Percentiles rank a stretch among this genome's conserved stretches.
These are phyloP conservation scores for Arachis stenosperma DNA, from an alignment of 306 rosid species.

Conservation along the genomic window DNA sequence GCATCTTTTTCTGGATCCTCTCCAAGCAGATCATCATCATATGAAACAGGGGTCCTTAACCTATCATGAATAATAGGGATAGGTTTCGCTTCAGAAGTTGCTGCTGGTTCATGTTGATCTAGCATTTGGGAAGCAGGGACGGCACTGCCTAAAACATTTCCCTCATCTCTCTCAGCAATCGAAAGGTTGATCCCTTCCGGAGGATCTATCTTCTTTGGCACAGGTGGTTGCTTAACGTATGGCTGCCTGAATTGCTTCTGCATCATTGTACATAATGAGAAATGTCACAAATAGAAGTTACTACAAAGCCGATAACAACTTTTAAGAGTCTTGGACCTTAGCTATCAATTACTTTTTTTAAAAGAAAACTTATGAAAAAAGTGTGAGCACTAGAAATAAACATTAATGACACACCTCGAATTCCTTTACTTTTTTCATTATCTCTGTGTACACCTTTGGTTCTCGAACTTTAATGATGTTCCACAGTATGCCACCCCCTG, in stretches of 20 bases:
- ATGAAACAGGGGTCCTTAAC: slow-evolving; percentile 74
- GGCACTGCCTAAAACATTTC: slow-evolving; percentile 24
- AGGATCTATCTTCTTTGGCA: slow-evolving; percentile 44
- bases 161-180: slow-evolving; percentile 24
- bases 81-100: slow-evolving; percentile 51
- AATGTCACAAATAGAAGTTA: neutral
- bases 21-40: slow-evolving; percentile 75
- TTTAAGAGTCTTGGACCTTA: slow-evolving; percentile 10
- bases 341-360: neutral
- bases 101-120: slow-evolving; percentile 43
- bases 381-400: neutral
- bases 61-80: slow-evolving; percentile 66
- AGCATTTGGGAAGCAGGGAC: slow-evolving; percentile 33
- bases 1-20: slow-evolving; percentile 43
- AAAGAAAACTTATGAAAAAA: neutral
- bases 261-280: slow-evolving; percentile 33
- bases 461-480: slow-evolving; percentile 76
- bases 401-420: slow-evolving; percentile 67
- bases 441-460: slow-evolving; percentile 84
- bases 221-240: slow-evolving; percentile 40
- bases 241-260: slow-evolving; percentile 83
- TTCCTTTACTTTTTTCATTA: slow-evolving; percentile 79
- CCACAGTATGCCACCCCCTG: slow-evolving; percentile 94
- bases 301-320: neutral
- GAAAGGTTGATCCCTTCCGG: slow-evolving; percentile 37